Percentiles rank a stretch among this genome's conserved stretches.
Evolutionary conservation across 2,329 filamentous ascomycete genomes (phyloP).

Genomic region (Colletotrichum sp.): DNA sequence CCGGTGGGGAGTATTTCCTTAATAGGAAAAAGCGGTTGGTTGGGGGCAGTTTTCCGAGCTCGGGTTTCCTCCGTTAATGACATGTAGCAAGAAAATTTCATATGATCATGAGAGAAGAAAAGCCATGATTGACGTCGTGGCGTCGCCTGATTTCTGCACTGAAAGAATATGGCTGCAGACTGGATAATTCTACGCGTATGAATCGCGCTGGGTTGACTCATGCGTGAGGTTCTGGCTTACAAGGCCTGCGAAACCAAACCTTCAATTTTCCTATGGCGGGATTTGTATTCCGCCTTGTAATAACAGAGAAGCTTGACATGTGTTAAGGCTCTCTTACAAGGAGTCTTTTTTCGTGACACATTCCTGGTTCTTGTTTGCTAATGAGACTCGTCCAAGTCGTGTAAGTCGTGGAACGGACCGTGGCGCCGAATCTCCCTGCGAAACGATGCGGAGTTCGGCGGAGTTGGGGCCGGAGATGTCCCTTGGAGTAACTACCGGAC

Average conservation of each 20-base stretch:
- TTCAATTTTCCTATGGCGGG: background rate
- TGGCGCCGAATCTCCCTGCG: background rate
- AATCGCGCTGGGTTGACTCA: background rate
- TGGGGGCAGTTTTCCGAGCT: background rate
- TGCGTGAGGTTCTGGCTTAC: background rate
- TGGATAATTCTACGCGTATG: background rate
- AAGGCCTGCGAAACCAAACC: background rate
- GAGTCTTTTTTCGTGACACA: background rate
- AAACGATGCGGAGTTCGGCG: background rate
- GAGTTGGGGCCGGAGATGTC: background rate
- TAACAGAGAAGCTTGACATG: accelerated
- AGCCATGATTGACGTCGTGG: background rate
- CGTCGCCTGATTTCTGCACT: background rate
- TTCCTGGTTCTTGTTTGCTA: background rate
- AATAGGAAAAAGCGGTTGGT: background rate
- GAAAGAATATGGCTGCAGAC: background rate
- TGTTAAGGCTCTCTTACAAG: background rate
- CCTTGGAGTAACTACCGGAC: background rate
- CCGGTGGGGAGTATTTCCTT: background rate
- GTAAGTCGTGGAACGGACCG: background rate
- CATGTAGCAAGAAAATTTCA: background rate
- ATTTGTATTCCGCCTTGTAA: background rate
- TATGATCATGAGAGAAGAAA: background rate
- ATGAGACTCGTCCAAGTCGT: background rate
- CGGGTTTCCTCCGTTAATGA: background rate